These are phyloP conservation scores for Capsella rubella DNA, from an alignment of 441 rosid species.

Conservation along the genomic window DNA sequence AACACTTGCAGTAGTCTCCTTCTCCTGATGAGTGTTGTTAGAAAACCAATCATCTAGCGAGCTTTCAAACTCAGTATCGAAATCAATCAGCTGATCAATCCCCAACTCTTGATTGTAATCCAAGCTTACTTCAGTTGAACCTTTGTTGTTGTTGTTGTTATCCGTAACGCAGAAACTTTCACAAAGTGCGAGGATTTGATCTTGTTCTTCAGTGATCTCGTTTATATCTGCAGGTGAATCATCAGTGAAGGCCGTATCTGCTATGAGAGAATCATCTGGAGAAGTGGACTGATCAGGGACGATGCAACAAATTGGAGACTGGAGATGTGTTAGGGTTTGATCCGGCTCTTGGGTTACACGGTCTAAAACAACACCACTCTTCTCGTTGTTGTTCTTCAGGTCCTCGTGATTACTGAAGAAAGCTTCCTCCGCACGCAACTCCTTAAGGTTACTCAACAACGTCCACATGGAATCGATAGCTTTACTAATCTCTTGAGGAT, in stretches of 20 bases:
- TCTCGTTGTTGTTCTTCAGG: background rate
- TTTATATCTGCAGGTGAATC: background rate
- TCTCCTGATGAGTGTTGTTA: background rate
- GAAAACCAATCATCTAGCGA: background rate
- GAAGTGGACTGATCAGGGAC: no score
- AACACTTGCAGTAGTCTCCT: background rate
- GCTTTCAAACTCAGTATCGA: background rate
- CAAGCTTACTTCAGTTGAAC: background rate
- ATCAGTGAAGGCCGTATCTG: background rate
- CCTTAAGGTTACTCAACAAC: background rate
- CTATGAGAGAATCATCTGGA: no score
- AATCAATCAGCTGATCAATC: constrained; percentile 4
- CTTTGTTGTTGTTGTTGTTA: no score
- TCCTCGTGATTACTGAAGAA: background rate
- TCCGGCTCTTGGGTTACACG: background rate
- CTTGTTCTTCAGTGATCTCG: background rate
- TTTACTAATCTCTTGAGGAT: background rate
- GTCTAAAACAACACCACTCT: no score
- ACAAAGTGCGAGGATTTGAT: background rate
- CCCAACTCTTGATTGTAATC: background rate
- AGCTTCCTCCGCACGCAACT: background rate
- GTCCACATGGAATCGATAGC: background rate
- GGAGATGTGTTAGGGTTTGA: background rate
- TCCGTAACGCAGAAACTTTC: background rate
- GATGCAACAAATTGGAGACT: background rate